Base-by-base conservation (phyloP, 2,329 filamentous ascomycete species). In the Apiospora saccharicola region DNA sequence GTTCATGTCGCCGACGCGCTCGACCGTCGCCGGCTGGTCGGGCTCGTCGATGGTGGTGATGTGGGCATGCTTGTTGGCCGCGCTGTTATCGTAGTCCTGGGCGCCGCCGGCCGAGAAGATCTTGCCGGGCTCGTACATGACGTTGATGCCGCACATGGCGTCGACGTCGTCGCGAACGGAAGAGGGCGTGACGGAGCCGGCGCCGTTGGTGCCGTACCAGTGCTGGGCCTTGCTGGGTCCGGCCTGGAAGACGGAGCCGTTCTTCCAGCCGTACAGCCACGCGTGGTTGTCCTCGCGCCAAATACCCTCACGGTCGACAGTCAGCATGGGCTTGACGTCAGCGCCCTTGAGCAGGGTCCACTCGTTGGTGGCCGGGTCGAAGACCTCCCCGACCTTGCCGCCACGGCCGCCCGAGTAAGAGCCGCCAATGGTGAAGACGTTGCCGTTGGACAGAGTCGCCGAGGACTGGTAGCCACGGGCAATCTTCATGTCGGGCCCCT, bases 111-210 rank as follows among this genome's bases (percentile, higher is more conserved):
- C 78, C 0, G 85, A 84, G 30, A 88, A 79, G 37, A 89, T 90
- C 77, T 89, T 89, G 44, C 89, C 89, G 1, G 88, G 87, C 75
- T 90, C 88, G 74, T 86, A 90, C 88, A 91, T 90, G 73, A 88
- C 83, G 6, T 85, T 85, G 68, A 85, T 86, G 16, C 88, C 89
- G 72, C 83, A 85, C 89, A 91, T 91, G 3, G 87, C 84, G 14
- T 83, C 78, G 43, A 85, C 84, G 10, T 81, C 81, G 30, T 79
- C 81, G 5, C 87, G 81, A 3, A 73, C 80, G 0, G 88, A 88
- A 0, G 87, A 88, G 13, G 77, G 74, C 3, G 75, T 74, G 22
- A 83, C 76, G 22, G 78, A 77, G 1, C 89, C 88, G 44, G 77
- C 78, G 7, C 84, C 85, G 1, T 75, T 76, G 0, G 85, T 87